Percentiles rank a stretch among this genome's conserved stretches.
Conservation (phyloP, 371 early-diverging fungal species). For the Ecytonucleospora hepatopenaei region DNA sequence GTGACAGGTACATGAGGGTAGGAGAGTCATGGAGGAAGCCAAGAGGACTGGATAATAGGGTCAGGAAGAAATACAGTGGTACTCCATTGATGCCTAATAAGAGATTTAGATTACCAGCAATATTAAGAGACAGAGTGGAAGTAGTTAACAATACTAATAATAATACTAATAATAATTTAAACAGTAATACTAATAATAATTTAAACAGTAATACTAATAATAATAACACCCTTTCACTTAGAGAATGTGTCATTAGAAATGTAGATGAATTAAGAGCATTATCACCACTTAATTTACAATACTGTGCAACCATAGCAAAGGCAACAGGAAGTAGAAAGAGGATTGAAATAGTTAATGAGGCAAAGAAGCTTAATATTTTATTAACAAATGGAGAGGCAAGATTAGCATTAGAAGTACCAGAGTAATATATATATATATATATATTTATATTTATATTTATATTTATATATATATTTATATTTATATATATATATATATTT, state of each 20-base stretch:
- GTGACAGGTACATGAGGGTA: constrained; percentile 66
- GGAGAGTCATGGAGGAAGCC: constrained; percentile 97
- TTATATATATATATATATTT: background rate
- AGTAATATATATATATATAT: too few species aligned
- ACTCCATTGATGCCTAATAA: constrained; percentile 94
- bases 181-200: too few species aligned
- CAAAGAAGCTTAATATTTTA: constrained; percentile 85
- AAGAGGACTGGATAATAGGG: constrained; percentile 98
- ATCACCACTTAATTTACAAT: constrained; percentile 90
- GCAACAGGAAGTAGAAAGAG: constrained; percentile 89
- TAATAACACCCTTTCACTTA: too few species aligned
- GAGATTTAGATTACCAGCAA: constrained; percentile 67
- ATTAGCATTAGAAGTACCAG: constrained; percentile 72
- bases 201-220: too few species aligned
- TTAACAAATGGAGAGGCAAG: constrained; percentile 88
- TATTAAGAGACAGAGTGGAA: constrained; percentile 85
- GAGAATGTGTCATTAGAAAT: constrained; percentile 85
- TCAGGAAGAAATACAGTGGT: constrained; percentile 93
- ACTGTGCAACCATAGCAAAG: constrained; percentile 95
- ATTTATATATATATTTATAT: background rate
- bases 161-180: too few species aligned
- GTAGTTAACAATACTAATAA: constrained; percentile 80
- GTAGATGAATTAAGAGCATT: constrained; percentile 83
- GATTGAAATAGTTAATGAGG: constrained; percentile 82
- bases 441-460: too few species aligned